Evolutionary conservation across 2,329 filamentous ascomycete species (phyloP), one percentile per base, ranked within the genome.

Genomic region (Sphaerulina populicola): DNA sequence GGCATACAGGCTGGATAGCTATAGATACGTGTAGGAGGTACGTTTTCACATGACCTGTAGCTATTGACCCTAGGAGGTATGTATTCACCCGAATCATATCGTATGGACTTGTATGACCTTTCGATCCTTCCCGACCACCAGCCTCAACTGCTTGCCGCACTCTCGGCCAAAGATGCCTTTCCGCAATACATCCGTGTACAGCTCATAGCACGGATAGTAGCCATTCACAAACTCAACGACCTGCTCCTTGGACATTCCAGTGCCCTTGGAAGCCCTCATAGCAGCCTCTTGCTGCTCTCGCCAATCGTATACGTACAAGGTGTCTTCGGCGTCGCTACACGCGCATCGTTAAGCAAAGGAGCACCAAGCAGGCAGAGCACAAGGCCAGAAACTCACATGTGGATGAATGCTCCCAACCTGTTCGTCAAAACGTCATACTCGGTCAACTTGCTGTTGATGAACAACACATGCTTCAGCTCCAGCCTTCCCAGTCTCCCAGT

Each of bases 221-320:
- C 81, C 80, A 64, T 84, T 77, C 12, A 87, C 86, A 67, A 95
- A 95, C 42, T 77, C 74, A 51, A 80, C 74, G 39, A 95, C 87
- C 66, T 91, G 79, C 50, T 88, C 83, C 59, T 87, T 83, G 1
- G 80, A 85, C 90, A 95, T 95, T 29, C 88, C 89, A 0, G 75
- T 77, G 1, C 86, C 88, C 57, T 78, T 85, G 18, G 75, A 70
- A 6, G 72, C 72, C 21, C 85, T 78, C 61, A 95, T 73, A 52
- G 78, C 78, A 43, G 78, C 77, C 69, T 95, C 89, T 69, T 94
- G 88, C 70, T 95, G 76, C 60, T 82, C 72, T 11, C 89, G 80
- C 90, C 90, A 95, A 55, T 77, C 78, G 62, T 95, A 95, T 47
- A 94, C 90, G 64, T 82, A 90, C 45, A 75, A 73, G 4, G 80